Percentiles rank a stretch among this genome's conserved stretches.
Conservation (phyloP, 352 stramenopile species). For the Poterioochromonas sp. region DNA sequence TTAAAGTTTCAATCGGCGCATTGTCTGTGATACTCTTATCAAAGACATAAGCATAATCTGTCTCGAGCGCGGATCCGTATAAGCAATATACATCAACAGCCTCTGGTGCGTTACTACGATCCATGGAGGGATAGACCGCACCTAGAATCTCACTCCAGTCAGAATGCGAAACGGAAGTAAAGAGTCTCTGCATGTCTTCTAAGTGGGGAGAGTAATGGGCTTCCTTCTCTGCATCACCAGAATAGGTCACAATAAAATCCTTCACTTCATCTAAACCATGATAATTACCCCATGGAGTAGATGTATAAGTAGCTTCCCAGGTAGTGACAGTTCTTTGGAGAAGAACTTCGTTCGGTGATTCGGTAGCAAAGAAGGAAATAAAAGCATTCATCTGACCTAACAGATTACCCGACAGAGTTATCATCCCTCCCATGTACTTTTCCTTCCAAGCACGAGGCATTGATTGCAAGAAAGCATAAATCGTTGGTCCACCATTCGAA, state of each 20-base stretch:
- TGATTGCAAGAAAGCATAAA: not conserved
- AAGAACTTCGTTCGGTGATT: not conserved
- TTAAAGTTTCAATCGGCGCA: not conserved
- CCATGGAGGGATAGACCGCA: not conserved
- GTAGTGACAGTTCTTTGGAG: not conserved
- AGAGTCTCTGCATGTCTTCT: not conserved
- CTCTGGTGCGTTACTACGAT: not conserved
- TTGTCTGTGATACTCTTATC: not conserved
- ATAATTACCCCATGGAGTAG: not conserved
- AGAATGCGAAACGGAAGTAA: not conserved
- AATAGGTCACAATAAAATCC: not conserved
- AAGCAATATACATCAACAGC: not conserved
- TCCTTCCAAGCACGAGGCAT: not conserved
- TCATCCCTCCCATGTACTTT: not conserved
- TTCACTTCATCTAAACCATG: not conserved
- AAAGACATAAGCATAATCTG: not conserved
- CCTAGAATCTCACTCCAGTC: not conserved
- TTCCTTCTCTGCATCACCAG: not conserved
- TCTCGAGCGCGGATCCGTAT: not conserved
- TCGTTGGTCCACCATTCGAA: not conserved
- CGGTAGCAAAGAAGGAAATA: not conserved
- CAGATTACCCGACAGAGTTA: not conserved
- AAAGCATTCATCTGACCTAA: slow-evolving; percentile 17
- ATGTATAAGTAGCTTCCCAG: not conserved
- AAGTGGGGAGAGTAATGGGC: not conserved